Percentiles rank a stretch among this genome's conserved stretches.
Conservation (phyloP, 805 yeast genomes). For the Saturnispora sanitii region DNA sequence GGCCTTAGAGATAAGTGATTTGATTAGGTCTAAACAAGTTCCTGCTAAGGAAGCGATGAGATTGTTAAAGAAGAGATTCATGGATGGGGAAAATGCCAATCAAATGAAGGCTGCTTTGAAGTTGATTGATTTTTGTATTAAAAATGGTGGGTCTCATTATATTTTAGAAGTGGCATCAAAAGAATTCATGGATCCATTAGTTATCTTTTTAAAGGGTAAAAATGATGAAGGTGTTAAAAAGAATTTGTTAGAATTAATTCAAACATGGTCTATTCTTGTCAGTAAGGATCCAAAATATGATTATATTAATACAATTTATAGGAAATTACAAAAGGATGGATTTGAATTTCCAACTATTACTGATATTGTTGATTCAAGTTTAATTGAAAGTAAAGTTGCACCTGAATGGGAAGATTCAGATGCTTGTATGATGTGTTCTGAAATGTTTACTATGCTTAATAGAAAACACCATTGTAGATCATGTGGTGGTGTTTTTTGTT, state of each 20-base stretch:
- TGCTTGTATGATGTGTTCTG: conserved; percentile 89
- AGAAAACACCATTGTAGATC: conserved; percentile 95
- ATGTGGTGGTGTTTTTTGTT: conserved; percentile 92
- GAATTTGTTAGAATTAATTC: conserved; percentile 53
- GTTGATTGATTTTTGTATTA: conserved; percentile 76
- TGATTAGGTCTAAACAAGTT: conserved; percentile 71
- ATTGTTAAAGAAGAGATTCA: conserved; percentile 63
- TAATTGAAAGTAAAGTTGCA: conserved; percentile 84
- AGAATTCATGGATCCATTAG: conserved; percentile 77
- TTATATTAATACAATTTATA: conserved; percentile 55
- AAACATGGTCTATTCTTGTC: conserved; percentile 71
- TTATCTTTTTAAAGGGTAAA: conserved; percentile 30
- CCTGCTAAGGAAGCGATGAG: conserved; percentile 79
- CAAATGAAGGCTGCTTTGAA: conserved; percentile 66
- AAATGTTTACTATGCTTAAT: conserved; percentile 66
- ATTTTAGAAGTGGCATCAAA: conserved; percentile 67
- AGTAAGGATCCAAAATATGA: conserved; percentile 53
- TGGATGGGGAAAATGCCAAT: conserved; percentile 60
- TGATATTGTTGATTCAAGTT: conserved; percentile 31
- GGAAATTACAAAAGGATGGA: conserved; percentile 50
- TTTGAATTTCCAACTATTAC: conserved; percentile 52
- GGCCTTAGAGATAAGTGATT: conserved; percentile 80
- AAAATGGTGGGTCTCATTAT: conserved; percentile 87
- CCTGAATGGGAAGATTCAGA: conserved; percentile 98
- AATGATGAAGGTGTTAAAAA: conserved; percentile 45